Evolutionary conservation across 1,139 yeast species (phyloP).

Genomic region (Saccharomyces pastorianus): DNA sequence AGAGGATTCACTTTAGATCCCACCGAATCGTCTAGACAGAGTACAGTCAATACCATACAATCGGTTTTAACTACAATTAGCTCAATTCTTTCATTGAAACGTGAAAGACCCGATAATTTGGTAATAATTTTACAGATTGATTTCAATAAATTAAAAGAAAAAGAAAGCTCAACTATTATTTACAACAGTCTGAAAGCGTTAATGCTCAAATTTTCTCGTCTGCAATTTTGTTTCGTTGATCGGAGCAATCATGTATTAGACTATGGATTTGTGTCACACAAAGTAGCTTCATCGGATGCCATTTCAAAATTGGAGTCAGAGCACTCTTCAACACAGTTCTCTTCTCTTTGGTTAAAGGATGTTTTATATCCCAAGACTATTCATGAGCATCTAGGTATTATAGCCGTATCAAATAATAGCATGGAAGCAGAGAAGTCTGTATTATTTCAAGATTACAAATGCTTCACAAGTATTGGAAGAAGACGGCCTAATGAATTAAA

Average conservation of each 20-base stretch:
- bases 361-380: constrained; percentile 9
- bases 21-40: constrained; percentile 1
- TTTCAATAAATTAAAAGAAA: constrained; percentile 11
- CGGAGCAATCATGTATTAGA: constrained; percentile 9
- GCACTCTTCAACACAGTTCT: constrained; percentile 8
- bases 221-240: constrained; percentile 19
- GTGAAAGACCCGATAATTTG: constrained; percentile 22
- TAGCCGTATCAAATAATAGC: constrained; percentile 23
- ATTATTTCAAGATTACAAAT: constrained; percentile 18
- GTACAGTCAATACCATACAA: constrained; percentile 10
- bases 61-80: constrained; percentile 23
- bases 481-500: constrained; percentile 25
- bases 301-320: not conserved
- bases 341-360: constrained; percentile 13
- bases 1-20: constrained; percentile 14
- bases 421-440: constrained; percentile 22
- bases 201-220: constrained; percentile 11
- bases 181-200: constrained; percentile 25
- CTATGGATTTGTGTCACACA: constrained; percentile 3
- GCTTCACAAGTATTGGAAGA: constrained; percentile 17
- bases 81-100: constrained; percentile 26
- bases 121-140: constrained; percentile 27
- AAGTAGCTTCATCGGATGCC: constrained; percentile 2
- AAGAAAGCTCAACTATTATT: constrained; percentile 10
- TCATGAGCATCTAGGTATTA: constrained; percentile 15